Base-by-base conservation (phyloP, 305 asterid species). In the Coffea humblotiana region DNA sequence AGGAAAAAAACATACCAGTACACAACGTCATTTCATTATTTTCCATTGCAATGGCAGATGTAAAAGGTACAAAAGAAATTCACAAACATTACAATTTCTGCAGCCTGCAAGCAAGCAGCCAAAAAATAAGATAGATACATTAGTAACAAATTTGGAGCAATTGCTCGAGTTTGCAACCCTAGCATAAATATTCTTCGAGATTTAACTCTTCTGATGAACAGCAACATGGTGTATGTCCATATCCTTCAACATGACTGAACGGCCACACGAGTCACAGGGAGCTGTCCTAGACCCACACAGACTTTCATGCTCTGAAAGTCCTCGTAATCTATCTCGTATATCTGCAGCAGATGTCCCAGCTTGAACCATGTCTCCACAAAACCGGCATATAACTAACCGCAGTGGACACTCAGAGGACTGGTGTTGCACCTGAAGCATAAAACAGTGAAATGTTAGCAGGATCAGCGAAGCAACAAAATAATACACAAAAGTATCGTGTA, bases 291-390 rank as follows among this genome's bases (percentile, higher is more conserved):
- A 95, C 71, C 98, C 99, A 85, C 99, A 95, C 1, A 86, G 58
- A 73, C 97, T 91, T 88, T 95, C 99, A 21, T 95, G 99, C 82
- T 95, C 98, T 0, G 98, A 85, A 76, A 92, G 85, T 70, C 99
- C 99, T 84, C 97, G 87, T 48, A 95, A 83, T 14, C 99, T 86
- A 80, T 95, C 99, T 63, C 99, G 86, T 0, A 85, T 93, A 87
- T 95, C 97, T 69, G 91, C 89, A 40, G 97, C 95, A 32, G 81
- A 85, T 51, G 82, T 85, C 79, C 99, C 99, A 45, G 99, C 99
- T 83, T 92, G 92, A 71, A 95, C 99, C 98, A 95, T 95, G 78
- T 94, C 99, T 66, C 99, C 99, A 88, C 99, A 95, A 81, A 92
- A 95, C 67, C 89, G 90, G 82, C 99, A 96, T 25, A 97, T 92